Percentiles rank a stretch among this genome's conserved stretches.
Evolutionary conservation across 2,329 filamentous ascomycete species (phyloP).

Genomic region (Fusarium robinianum): DNA sequence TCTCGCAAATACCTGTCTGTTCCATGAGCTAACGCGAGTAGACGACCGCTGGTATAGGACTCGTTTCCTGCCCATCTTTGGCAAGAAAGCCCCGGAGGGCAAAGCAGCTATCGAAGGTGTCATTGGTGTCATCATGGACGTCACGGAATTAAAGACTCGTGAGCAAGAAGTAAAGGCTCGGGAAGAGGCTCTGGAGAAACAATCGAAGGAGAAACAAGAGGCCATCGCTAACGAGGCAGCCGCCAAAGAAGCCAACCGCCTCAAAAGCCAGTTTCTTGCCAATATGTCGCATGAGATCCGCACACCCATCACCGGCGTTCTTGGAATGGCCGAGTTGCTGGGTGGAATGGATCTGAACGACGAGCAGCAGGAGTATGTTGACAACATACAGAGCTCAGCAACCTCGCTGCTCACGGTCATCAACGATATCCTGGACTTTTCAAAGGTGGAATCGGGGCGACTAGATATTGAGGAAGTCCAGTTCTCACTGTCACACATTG

Average conservation of each 20-base stretch:
- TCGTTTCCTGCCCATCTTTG: conserved; percentile 68
- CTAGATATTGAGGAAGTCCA: conserved; percentile 81
- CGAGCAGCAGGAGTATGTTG: conserved; percentile 75
- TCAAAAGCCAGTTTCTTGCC: conserved; percentile 80
- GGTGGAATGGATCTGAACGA: conserved; percentile 68
- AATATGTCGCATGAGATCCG: conserved; percentile 84
- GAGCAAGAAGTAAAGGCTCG: conserved; percentile 52
- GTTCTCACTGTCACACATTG: conserved; percentile 73
- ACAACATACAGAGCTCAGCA: conserved; percentile 78
- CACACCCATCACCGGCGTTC: conserved; percentile 78
- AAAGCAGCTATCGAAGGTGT: conserved; percentile 66
- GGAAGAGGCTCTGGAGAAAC: conserved; percentile 64
- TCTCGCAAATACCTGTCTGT: not conserved
- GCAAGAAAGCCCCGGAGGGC: conserved; percentile 58
- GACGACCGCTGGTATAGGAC: conserved; percentile 72
- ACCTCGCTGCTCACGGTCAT: conserved; percentile 85
- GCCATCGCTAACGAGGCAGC: conserved; percentile 76
- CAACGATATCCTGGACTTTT: conserved; percentile 90
- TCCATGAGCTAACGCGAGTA: conserved; percentile 34
- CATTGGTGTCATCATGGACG: conserved; percentile 79
- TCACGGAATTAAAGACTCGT: conserved; percentile 66
- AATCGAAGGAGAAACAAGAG: conserved; percentile 70
- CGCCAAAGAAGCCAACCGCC: conserved; percentile 77
- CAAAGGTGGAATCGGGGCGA: conserved; percentile 79
- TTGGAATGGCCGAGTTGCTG: conserved; percentile 78